Base-by-base conservation (phyloP, 495 filamentous ascomycete species). In the Talaromyces liani region DNA sequence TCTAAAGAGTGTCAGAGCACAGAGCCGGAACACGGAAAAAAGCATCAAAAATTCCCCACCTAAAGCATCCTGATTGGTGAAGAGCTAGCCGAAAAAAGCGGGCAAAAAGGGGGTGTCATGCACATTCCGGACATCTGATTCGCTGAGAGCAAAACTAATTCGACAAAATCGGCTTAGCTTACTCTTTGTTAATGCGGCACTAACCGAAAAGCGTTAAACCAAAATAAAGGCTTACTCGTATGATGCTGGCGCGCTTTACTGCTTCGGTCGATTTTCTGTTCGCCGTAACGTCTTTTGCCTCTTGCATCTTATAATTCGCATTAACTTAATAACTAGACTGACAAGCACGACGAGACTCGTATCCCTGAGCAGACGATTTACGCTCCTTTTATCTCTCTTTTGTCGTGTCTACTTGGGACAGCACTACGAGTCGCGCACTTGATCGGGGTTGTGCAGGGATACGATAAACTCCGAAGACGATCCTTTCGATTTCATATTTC, bases 191-290 rank as follows among this genome's bases (percentile, higher is more conserved):
- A 14, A 12, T 27, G n/a, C 6, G 0, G 22, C 51, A 10, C 56
- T 58, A 33, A 22, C 56, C 29, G 9, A 0, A 34, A 58, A 58
- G 27, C 56, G 56, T 58, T 58, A 58, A 58, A 58, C 56, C 56
- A 58, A 58, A 58, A 58, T 58, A 56, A 27, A 56, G 53, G 6
- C 24, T n/a, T 29, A 0, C 12, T 49, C 45, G 45, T 49, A 20
- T 49, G 45, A 49, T 49, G 41, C 9, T 33, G 31, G 31, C 39
- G 39, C 39, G 9, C 39, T 41, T 41, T 14, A 54, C 27, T 27
- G 27, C 27, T 27, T 27, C 27, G 27, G 27, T 31, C 51, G 10
- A 25, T 24, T 54, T 10, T 54, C 20, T 54, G 51, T 7, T 31
- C 51, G 51, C 20, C 45, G 20, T 49, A 49, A 49, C 45, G 45